Percentiles rank a stretch among this genome's conserved stretches.
Conservation (phyloP, 352 stramenopile species). For the Globisporangium radiosum region DNA sequence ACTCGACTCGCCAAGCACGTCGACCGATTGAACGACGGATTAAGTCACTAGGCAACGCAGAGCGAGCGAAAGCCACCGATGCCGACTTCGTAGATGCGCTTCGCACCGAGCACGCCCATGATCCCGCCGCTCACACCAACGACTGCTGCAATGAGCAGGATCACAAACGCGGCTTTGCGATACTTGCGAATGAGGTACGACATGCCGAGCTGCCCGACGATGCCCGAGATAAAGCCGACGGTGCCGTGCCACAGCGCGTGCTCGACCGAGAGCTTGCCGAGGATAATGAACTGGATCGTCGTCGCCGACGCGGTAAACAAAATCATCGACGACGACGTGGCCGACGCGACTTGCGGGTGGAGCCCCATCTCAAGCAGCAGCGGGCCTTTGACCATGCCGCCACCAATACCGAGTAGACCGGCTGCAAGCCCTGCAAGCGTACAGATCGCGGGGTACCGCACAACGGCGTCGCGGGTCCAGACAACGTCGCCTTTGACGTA, state of each 20-base stretch:
- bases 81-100: slow-evolving; percentile 52
- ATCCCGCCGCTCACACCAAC: slow-evolving; percentile 65
- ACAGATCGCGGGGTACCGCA: slow-evolving; percentile 78
- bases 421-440: slow-evolving; percentile 66
- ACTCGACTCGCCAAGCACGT: too few relatives aligned
- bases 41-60: slow-evolving; percentile 22
- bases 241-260: slow-evolving; percentile 88
- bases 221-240: slow-evolving; percentile 89
- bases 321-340: slow-evolving; percentile 91
- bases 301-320: slow-evolving; percentile 93
- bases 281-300: slow-evolving; percentile 92
- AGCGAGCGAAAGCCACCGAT: slow-evolving; percentile 68
- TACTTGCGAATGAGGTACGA: slow-evolving; percentile 91
- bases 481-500: slow-evolving; percentile 95
- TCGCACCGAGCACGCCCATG: slow-evolving; percentile 64
- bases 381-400: slow-evolving; percentile 88
- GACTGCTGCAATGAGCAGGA: slow-evolving; percentile 67
- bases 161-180: slow-evolving; percentile 72
- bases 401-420: slow-evolving; percentile 82
- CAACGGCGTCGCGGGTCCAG: slow-evolving; percentile 87
- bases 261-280: slow-evolving; percentile 88
- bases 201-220: slow-evolving; percentile 89
- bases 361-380: slow-evolving; percentile 88
- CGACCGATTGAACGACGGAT: neutral
- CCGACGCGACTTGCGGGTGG: slow-evolving; percentile 79